Evolutionary conservation across 2,329 filamentous ascomycete species (phyloP).

Genomic region (Microcyclospora tardicrescens): DNA sequence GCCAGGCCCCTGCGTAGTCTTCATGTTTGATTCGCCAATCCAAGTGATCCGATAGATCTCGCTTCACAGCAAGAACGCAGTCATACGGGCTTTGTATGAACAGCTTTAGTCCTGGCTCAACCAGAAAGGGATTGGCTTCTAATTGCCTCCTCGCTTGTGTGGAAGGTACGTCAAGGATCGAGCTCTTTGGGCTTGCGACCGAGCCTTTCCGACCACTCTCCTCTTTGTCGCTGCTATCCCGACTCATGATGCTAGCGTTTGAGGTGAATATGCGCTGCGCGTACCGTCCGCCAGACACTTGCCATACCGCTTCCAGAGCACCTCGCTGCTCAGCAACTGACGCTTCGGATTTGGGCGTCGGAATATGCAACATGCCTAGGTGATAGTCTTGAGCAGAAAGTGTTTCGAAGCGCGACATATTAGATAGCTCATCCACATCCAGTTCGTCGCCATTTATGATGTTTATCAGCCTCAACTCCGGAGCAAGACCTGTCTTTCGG

Average conservation of each 20-base stretch:
- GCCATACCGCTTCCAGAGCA: slow-evolving; percentile 78
- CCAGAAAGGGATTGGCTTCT: slow-evolving; percentile 35
- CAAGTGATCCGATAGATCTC: slow-evolving; percentile 75
- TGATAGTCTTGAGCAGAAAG: slow-evolving; percentile 87
- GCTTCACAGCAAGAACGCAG: slow-evolving; percentile 80
- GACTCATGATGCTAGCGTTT: slow-evolving; percentile 55
- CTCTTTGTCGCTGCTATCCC: slow-evolving; percentile 26
- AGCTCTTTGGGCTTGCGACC: slow-evolving; percentile 20
- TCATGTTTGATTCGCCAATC: slow-evolving; percentile 72
- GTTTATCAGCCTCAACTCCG: slow-evolving; percentile 84
- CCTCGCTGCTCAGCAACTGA: slow-evolving; percentile 47
- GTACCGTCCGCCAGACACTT: slow-evolving; percentile 55
- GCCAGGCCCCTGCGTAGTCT: slow-evolving; percentile 76
- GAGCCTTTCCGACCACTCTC: slow-evolving; percentile 2
- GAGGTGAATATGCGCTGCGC: slow-evolving; percentile 80
- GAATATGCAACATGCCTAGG: slow-evolving; percentile 67
- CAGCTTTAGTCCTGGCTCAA: slow-evolving; percentile 56
- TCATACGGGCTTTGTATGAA: slow-evolving; percentile 96
- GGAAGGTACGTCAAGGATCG: slow-evolving; percentile 16
- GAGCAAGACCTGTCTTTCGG: slow-evolving; percentile 66
- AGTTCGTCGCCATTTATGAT: slow-evolving; percentile 69
- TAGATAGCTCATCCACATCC: slow-evolving; percentile 69
- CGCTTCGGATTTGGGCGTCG: slow-evolving; percentile 48
- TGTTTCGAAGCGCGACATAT: slow-evolving; percentile 70
- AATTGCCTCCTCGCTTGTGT: slow-evolving; percentile 12